Base-by-base conservation (phyloP, 805 yeast genomes). In the Candida rishiriensis region DNA sequence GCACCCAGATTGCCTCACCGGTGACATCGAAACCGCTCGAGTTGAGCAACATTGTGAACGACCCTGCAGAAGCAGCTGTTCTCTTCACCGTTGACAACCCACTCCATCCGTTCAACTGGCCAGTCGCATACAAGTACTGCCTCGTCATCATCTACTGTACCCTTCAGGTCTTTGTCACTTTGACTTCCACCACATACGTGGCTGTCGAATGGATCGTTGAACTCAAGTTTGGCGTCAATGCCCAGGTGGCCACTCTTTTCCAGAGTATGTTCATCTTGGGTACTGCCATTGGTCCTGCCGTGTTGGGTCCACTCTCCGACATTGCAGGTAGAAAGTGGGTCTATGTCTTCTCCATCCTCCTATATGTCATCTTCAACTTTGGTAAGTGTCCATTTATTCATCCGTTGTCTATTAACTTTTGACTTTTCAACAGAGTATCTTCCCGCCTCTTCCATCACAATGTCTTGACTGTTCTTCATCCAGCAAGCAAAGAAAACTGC, bases 321-420 rank as follows among this genome's bases (percentile, higher is more conserved):
- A 56, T 63, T 36, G 64, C 61, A 30, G 69, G 69, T 37, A 54
- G 69, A 51, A 64, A 64, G 51, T 63, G 68, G 68, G 63, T 64
- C 36, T 64, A 64, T 35, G 68, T 63, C 28, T 47, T 51, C 26
- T 62, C 67, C 15, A 54, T 51, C 34, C 14, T 61, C 29, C 54
- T 63, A 29, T 64, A 55, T 41, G 44, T 53, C 10, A 44, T 63
- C 32, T 60, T 61, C 48, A 61, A 60, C 44, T 60, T 64, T 43
- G 69, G 68, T 50, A 49, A 45, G 49, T 49, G 13, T 29, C 10
- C 4, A 26, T 15, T 28, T 28, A 11, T 33, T 33, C 13, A 33
- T 17, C 15, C 8, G 13, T 10, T 29, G 47, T 30, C 18, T 36
- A 39, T 44, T 38, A 41, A 48, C 44, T 6, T 18, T 13, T n/a